phyloP scores from a whole-genome alignment of 2,329 filamentous ascomycete species.

The Diplodia corticola region DNA sequence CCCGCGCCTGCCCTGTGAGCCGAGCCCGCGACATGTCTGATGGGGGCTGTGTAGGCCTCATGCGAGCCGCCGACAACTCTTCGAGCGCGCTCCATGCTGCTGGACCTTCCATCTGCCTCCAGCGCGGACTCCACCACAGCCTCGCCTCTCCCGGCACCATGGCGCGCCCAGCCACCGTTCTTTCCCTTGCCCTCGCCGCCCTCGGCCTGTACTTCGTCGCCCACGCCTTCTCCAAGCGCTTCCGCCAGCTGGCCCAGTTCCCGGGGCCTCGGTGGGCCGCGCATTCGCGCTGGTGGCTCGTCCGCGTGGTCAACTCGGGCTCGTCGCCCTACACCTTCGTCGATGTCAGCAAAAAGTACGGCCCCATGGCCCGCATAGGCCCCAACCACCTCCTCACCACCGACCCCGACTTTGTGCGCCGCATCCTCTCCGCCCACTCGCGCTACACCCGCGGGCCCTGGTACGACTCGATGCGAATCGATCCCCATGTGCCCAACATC shows the following conservation, averaged over 20 bases:
- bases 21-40: slow-evolving; percentile 9
- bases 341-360: slow-evolving; percentile 25
- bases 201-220: neutral
- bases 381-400: slow-evolving; percentile 53
- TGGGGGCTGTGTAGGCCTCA: slow-evolving; percentile 17
- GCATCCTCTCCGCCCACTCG: slow-evolving; percentile 45
- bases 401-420: slow-evolving; percentile 48
- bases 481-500: slow-evolving; percentile 44
- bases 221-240: neutral
- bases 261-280: slow-evolving; percentile 13
- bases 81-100: slow-evolving; percentile 10
- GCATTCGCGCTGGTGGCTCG: slow-evolving; percentile 11
- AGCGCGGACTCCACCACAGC: neutral
- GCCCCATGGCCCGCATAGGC: slow-evolving; percentile 47
- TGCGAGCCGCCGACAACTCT: slow-evolving; percentile 9
- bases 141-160: neutral
- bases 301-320: neutral
- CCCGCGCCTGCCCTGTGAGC: neutral
- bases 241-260: slow-evolving; percentile 9
- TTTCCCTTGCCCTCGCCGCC: neutral
- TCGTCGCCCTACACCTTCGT: slow-evolving; percentile 16
- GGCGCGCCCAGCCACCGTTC: neutral
- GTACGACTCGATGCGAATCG: slow-evolving; percentile 40
- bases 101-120: neutral
- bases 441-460: slow-evolving; percentile 43